Percentiles rank a stretch among this genome's conserved stretches.
Evolutionary conservation across 75 land plant genomes (phyloP).

Genomic region (Ceratopteris richardii): DNA sequence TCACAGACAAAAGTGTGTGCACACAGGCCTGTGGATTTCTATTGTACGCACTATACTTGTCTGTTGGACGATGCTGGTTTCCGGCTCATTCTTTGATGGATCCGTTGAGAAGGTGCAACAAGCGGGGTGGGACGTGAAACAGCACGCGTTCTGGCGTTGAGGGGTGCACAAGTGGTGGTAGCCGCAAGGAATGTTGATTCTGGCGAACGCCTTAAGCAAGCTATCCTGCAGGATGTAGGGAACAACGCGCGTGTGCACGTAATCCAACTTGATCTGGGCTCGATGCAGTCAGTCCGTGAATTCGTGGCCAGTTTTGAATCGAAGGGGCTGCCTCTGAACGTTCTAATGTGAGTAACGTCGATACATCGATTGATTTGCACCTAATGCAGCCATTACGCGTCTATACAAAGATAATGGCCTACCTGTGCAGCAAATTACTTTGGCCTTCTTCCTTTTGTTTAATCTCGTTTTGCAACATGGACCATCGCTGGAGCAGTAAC

Average conservation of each 20-base stretch:
- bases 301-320: slow-evolving; percentile 45
- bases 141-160: slow-evolving; percentile 65
- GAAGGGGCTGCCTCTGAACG: slow-evolving; percentile 48
- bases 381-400: neutral
- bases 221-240: slow-evolving; percentile 33
- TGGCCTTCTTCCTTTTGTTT: too few species aligned
- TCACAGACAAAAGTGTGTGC: neutral
- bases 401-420: neutral
- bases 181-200: slow-evolving; percentile 51
- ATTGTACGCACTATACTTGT: neutral
- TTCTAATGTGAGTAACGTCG: slow-evolving; percentile 48
- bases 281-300: slow-evolving; percentile 53
- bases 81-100: neutral
- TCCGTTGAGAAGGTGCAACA: slow-evolving; percentile 45
- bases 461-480: too few species aligned
- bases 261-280: slow-evolving; percentile 59
- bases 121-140: slow-evolving; percentile 71
- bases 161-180: slow-evolving; percentile 58
- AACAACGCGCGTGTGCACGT: slow-evolving; percentile 46
- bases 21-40: too few species aligned
- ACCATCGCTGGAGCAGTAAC: too few species aligned
- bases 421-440: neutral
- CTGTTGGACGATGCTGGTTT: neutral
- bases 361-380: neutral
- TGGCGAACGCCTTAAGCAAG: slow-evolving; percentile 38